Evolutionary conservation across 805 yeast genomes (phyloP).

Genomic region (Barnettozyma salicaria): DNA sequence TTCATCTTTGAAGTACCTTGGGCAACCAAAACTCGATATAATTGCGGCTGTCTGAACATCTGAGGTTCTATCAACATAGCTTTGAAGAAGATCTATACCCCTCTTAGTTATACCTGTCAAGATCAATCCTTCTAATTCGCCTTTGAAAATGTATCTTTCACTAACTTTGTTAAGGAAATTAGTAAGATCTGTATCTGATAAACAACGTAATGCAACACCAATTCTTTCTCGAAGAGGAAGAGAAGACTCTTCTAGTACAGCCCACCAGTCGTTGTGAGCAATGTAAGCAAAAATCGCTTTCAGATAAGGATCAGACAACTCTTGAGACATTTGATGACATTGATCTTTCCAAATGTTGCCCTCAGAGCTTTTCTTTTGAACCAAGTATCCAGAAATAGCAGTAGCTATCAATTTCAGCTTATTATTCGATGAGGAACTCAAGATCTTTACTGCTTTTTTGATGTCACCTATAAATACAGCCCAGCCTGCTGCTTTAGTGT

Average conservation of each 20-base stretch:
- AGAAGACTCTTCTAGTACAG: slow-evolving; percentile 83
- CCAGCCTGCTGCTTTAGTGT: slow-evolving; percentile 96
- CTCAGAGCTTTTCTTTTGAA: slow-evolving; percentile 45
- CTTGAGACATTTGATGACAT: slow-evolving; percentile 83
- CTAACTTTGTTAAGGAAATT: slow-evolving; percentile 66
- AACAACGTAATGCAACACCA: slow-evolving; percentile 84
- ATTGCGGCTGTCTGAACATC: slow-evolving; percentile 91
- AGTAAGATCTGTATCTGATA: slow-evolving; percentile 73
- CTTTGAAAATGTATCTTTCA: slow-evolving; percentile 62
- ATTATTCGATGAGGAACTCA: slow-evolving; percentile 68
- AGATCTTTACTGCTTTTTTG: slow-evolving; percentile 68
- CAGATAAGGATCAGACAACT: slow-evolving; percentile 80
- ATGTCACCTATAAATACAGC: slow-evolving; percentile 93
- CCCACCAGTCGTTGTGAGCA: slow-evolving; percentile 96
- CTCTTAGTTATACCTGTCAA: slow-evolving; percentile 88
- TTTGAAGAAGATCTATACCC: slow-evolving; percentile 75
- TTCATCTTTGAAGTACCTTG: slow-evolving; percentile 69
- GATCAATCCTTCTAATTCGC: slow-evolving; percentile 87
- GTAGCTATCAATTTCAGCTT: slow-evolving; percentile 77
- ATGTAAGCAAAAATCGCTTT: slow-evolving; percentile 90
- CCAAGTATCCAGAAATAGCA: slow-evolving; percentile 86
- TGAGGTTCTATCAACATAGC: slow-evolving; percentile 80
- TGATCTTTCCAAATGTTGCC: slow-evolving; percentile 80
- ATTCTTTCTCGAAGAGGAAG: slow-evolving; percentile 82
- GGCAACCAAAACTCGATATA: slow-evolving; percentile 74